Evolutionary conservation across 768 basidiomycete genomes (phyloP), one percentile per base, ranked within the genome.

Genomic region (Lentinula sp.): DNA sequence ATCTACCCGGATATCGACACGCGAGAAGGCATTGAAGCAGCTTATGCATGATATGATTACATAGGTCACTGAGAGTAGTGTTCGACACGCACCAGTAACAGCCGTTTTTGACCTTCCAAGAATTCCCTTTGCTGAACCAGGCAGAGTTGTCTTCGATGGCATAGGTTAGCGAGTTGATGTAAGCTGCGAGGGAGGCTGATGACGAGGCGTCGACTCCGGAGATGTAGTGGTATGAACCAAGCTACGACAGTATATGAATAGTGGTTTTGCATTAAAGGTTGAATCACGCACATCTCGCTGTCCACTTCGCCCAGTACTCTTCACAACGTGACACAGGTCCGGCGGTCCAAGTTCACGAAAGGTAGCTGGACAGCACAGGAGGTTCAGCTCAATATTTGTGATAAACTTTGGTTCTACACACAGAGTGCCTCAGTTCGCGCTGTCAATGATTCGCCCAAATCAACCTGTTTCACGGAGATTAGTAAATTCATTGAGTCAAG

Each of bases 161-260:
- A 70, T 98, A 98, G 5, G 93, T 96, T n/a, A 98, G 80, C 23
- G 95, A 97, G 76, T 99, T 98, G 74, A 98, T 91, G 74, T 99
- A 99, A 10, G 97, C 96, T 4, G 97, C 97, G 32, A 99, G 82
- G 0, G 95, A 96, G 3, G 97, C 97, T 18, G 95, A 98, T 5
- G 96, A 97, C 16, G 95, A 98, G 1, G 96, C 94, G 73, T 99
- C 97, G 57, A 99, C 93, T n/a, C 97, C 96, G 0, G 97, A 99
- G 61, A 97, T 84, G 67, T 93, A 98, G 75, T 99, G 97, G 72
- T 98, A 98, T 39, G 96, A 98, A 42, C 94, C 93, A 61, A 93
- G 79, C 95, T 97, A 67, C 31, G 43, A 16, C 34, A 68, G 59
- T 35, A 45, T 55, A 39, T 62, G 18, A 45, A 52, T 34, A 39